Evolutionary conservation across 2,329 filamentous ascomycete species (phyloP).

Genomic region (Drechslera avenae): DNA sequence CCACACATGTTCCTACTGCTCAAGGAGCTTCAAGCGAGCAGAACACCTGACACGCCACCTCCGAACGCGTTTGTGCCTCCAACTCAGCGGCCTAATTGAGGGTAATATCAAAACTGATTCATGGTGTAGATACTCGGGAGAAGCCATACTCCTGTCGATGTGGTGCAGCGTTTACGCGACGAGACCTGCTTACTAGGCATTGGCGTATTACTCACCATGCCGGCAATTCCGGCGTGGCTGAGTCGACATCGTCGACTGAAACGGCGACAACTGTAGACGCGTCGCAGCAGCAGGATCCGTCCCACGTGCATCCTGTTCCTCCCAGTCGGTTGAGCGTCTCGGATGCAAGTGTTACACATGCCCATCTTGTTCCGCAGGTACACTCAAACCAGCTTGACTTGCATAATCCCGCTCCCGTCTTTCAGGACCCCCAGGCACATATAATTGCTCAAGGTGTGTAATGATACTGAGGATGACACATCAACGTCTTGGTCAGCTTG

Average conservation of each 20-base stretch:
- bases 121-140: constrained; percentile 34
- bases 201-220: constrained; percentile 38
- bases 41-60: constrained; percentile 40
- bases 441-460: constrained; percentile 21
- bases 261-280: constrained; percentile 8
- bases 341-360: neutral
- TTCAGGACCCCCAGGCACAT: constrained; percentile 20
- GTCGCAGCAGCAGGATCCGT: neutral
- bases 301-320: constrained; percentile 1
- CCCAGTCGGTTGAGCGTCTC: neutral
- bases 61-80: constrained; percentile 36
- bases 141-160: constrained; percentile 39
- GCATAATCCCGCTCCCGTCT: constrained; percentile 13
- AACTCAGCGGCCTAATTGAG: neutral
- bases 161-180: constrained; percentile 34
- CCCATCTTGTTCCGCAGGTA: constrained; percentile 9
- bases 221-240: constrained; percentile 7
- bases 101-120: constrained; percentile 16
- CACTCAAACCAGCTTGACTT: constrained; percentile 18
- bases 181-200: constrained; percentile 39
- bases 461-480: neutral
- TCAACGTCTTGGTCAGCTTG: neutral
- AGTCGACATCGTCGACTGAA: constrained; percentile 12
- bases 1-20: constrained; percentile 36
- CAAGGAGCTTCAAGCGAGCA: constrained; percentile 36